phyloP scores from a whole-genome alignment of 2,329 filamentous ascomycete genomes.

The Fusarium caatingaense region DNA sequence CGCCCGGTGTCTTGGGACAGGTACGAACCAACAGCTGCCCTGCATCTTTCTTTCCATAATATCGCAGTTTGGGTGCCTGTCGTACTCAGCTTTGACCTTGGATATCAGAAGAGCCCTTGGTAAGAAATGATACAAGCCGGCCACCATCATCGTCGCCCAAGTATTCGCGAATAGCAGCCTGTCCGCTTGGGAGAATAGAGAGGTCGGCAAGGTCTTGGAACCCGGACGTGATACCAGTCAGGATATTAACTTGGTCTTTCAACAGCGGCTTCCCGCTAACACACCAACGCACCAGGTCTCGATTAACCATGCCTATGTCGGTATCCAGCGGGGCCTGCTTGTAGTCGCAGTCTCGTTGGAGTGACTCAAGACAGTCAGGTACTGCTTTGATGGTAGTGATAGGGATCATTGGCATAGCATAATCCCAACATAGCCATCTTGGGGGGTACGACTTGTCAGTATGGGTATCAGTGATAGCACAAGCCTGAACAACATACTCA shows the following conservation, averaged over 20 bases:
- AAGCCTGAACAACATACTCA: constrained; percentile 49
- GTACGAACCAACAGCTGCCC: constrained; percentile 16
- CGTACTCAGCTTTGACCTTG: not conserved
- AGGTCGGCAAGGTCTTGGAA: constrained; percentile 46
- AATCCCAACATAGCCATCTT: constrained; percentile 50
- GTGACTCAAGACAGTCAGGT: constrained; percentile 52
- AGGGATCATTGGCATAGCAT: constrained; percentile 57
- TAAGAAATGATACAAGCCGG: constrained; percentile 49
- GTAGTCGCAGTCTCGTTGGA: constrained; percentile 47
- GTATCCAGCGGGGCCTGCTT: not conserved
- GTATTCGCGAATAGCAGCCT: constrained; percentile 39
- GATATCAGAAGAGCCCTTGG: constrained; percentile 32
- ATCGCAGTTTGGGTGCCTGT: not conserved
- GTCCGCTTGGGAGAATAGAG: constrained; percentile 30
- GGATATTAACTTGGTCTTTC: constrained; percentile 42
- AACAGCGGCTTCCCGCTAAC: constrained; percentile 46
- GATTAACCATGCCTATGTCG: not conserved
- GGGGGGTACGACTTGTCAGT: not conserved
- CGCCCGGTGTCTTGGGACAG: constrained; percentile 1
- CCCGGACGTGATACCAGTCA: constrained; percentile 46
- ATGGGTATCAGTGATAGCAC: not conserved
- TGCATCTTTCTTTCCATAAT: constrained; percentile 4
- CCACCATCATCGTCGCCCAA: constrained; percentile 48
- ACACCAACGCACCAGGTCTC: constrained; percentile 42
- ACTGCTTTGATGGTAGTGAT: constrained; percentile 53